Conservation (phyloP, 768 basidiomycete genomes). For the Cystofilobasidium ferigula region DNA sequence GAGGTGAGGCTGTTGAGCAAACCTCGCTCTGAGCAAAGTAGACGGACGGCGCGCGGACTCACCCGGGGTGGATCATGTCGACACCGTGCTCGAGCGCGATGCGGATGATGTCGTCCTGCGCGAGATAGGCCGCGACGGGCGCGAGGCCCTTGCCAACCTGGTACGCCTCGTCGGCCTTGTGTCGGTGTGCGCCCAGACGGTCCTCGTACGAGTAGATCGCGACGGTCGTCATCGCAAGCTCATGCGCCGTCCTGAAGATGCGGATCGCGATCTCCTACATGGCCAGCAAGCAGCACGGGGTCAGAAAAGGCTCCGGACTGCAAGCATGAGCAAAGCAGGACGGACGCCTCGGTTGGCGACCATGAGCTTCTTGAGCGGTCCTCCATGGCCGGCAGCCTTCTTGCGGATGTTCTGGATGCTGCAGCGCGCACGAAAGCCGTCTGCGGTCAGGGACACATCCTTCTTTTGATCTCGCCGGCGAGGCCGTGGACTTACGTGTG, state of each 20-base stretch:
- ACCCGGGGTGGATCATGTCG: conserved; percentile 99
- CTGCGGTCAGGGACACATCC: not conserved
- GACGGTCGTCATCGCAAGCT: conserved; percentile 97
- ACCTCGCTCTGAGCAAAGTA: not conserved
- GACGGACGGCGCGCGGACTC: conserved; percentile 29
- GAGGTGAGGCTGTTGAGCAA: not conserved
- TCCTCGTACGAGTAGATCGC: conserved; percentile 98
- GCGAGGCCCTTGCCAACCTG: conserved; percentile 93
- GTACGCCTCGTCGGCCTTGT: conserved; percentile 99
- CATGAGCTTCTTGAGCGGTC: conserved; percentile 79
- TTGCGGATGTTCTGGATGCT: conserved; percentile 51
- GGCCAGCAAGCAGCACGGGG: not conserved
- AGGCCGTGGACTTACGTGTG: conserved; percentile 10
- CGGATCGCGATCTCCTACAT: conserved; percentile 92
- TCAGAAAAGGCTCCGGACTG: not conserved
- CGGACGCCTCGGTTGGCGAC: conserved; percentile 84
- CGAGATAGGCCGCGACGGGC: conserved; percentile 91
- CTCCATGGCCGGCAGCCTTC: conserved; percentile 79
- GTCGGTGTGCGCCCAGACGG: conserved; percentile 88
- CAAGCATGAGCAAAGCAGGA: conserved; percentile 24
- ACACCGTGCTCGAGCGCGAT: conserved; percentile 97
- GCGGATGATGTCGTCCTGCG: conserved; percentile 92
- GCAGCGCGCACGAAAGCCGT: not conserved
- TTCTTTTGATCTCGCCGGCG: not conserved
- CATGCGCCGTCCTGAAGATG: conserved; percentile 74